These are phyloP conservation scores for Gossypioides kirkii DNA, from an alignment of 345 rosid species.

Conservation along the genomic window DNA sequence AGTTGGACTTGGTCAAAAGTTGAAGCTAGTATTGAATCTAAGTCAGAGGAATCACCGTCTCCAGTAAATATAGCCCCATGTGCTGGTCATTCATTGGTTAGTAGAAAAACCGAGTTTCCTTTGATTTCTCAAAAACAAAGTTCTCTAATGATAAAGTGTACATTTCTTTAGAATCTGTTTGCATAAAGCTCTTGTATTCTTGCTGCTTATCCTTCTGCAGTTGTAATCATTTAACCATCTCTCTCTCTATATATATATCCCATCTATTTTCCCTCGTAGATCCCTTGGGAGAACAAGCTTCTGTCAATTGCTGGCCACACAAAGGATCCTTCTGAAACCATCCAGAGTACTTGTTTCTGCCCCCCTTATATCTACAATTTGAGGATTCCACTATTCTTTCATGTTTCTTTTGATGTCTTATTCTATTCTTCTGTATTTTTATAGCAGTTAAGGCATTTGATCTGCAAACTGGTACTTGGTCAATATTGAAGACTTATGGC, in stretches of 20 bases:
- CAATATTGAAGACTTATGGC: slow-evolving; percentile 87
- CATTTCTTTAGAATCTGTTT: slow-evolving; percentile 21
- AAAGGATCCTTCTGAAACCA: slow-evolving; percentile 81
- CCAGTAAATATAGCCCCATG: slow-evolving; percentile 55
- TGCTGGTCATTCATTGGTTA: slow-evolving; percentile 98
- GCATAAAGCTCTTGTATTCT: slow-evolving; percentile 17
- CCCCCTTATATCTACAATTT: neutral
- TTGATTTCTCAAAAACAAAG: slow-evolving; percentile 16
- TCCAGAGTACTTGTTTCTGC: slow-evolving; percentile 51
- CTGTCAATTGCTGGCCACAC: slow-evolving; percentile 92
- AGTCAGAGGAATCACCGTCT: slow-evolving; percentile 47
- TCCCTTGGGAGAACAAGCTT: slow-evolving; percentile 89
- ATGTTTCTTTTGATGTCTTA: neutral
- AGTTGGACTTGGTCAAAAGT: slow-evolving; percentile 95
- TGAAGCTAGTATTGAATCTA: slow-evolving; percentile 57
- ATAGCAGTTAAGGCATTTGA: slow-evolving; percentile 84
- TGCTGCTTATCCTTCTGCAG: slow-evolving; percentile 17
- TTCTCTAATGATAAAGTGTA: slow-evolving; percentile 15
- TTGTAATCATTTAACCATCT: slow-evolving; percentile 5
- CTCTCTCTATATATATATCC: neutral
- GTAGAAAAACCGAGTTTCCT: slow-evolving; percentile 25
- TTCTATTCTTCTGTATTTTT: slow-evolving; percentile 9
- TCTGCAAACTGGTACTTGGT: slow-evolving; percentile 72
- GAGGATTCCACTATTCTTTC: neutral
- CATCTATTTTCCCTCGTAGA: slow-evolving; percentile 39